phyloP scores from a whole-genome alignment of 176 grass and related monocot genomes.

The Raddia distichophylla region DNA sequence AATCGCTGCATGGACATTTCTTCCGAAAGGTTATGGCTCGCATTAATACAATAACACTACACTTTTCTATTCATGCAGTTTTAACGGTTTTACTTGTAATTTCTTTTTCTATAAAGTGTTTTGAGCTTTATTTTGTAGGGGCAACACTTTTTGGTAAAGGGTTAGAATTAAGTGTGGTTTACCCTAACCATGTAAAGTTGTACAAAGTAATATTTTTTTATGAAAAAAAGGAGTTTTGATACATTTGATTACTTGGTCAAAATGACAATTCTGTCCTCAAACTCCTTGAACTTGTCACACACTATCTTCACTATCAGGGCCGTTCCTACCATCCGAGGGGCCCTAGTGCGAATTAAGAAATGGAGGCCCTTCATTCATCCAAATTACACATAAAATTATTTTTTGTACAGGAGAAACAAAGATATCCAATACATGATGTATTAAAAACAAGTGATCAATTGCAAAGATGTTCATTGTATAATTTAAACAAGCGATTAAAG shows the following conservation, averaged over 20 bases:
- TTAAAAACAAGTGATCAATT: too few species aligned
- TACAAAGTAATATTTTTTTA: neutral
- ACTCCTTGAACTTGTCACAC: neutral
- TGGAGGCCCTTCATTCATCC: too few species aligned
- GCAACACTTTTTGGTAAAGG: neutral
- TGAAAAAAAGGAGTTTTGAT: neutral
- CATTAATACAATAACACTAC: constrained; percentile 13
- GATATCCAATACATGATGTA: too few species aligned
- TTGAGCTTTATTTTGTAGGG: neutral
- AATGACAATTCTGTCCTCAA: neutral
- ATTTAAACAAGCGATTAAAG: too few species aligned
- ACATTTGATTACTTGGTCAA: neutral
- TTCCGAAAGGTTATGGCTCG: constrained; percentile 80
- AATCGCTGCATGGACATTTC: constrained; percentile 97
- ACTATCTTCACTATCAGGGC: neutral
- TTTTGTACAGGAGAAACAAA: too few species aligned
- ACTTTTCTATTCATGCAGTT: constrained; percentile 13
- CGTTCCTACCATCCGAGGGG: too few species aligned
- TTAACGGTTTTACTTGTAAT: constrained; percentile 10
- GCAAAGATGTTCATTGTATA: too few species aligned
- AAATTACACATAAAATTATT: too few species aligned
- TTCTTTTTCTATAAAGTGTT: neutral
- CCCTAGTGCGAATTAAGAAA: too few species aligned
- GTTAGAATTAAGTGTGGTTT: neutral
- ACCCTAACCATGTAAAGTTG: neutral